Conservation (phyloP, 768 basidiomycete genomes). For the Russula earlei region DNA sequence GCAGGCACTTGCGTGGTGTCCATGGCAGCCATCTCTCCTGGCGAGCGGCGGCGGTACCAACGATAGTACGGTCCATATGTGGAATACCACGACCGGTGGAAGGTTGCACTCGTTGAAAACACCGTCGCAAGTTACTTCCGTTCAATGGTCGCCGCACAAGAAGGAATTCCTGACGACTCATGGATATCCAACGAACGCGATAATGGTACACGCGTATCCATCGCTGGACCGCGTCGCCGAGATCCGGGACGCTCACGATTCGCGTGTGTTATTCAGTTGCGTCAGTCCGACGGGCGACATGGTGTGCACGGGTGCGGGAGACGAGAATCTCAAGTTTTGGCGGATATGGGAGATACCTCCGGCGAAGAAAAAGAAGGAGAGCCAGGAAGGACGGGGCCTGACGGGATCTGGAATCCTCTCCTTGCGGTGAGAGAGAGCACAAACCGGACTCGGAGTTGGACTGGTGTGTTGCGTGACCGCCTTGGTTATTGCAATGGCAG, state of each 20-base stretch:
- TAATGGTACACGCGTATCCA: conserved; percentile 83
- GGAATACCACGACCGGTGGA: conserved; percentile 89
- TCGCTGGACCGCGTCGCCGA: conserved; percentile 71
- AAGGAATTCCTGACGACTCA: conserved; percentile 92
- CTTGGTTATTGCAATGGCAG: not conserved
- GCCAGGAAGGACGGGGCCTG: conserved; percentile 27
- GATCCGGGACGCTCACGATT: conserved; percentile 90
- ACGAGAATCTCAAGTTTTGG: conserved; percentile 98
- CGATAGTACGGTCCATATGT: conserved; percentile 83
- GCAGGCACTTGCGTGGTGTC: conserved; percentile 95
- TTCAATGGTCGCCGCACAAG: conserved; percentile 77
- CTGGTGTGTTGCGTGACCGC: not conserved
- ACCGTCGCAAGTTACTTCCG: conserved; percentile 83
- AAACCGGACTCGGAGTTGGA: not conserved
- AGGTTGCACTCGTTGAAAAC: conserved; percentile 81
- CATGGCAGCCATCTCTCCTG: conserved; percentile 56
- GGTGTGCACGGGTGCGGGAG: conserved; percentile 85
- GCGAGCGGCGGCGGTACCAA: conserved; percentile 52
- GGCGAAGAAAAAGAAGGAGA: conserved; percentile 45
- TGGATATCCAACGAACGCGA: conserved; percentile 82
- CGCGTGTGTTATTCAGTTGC: conserved; percentile 77
- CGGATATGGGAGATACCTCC: conserved; percentile 63
- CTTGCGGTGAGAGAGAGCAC: conserved; percentile 25
- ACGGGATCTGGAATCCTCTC: conserved; percentile 28
- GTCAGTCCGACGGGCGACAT: conserved; percentile 85